Conservation (phyloP, 139 green algal genomes). For the Zygnema circumcarinatum region DNA sequence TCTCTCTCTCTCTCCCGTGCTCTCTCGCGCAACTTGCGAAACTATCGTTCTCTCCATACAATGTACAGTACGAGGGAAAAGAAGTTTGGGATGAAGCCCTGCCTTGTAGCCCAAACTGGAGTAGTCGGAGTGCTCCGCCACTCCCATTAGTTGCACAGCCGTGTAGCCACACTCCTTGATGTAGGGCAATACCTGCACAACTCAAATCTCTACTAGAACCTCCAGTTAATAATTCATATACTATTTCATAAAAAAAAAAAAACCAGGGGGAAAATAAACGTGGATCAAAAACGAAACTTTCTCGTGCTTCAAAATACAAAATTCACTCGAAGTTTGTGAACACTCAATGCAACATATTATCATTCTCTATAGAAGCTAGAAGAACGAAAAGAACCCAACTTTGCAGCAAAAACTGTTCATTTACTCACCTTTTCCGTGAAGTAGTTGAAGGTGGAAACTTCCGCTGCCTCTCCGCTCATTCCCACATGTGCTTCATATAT, state of each 20-base stretch:
- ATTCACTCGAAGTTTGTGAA: neutral
- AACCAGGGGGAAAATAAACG: neutral
- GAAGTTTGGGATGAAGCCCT: neutral
- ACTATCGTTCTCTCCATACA: neutral
- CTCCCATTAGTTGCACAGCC: constrained; percentile 72
- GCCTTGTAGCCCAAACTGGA: constrained; percentile 82
- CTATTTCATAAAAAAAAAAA: neutral
- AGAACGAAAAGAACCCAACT: too few relatives aligned
- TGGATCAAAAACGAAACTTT: neutral
- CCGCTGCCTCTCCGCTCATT: constrained; percentile 75
- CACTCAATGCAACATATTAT: too few relatives aligned
- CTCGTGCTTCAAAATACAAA: constrained; percentile 17
- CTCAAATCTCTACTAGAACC: too few relatives aligned
- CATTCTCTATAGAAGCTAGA: too few relatives aligned
- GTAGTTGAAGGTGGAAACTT: constrained; percentile 79
- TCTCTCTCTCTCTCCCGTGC: neutral
- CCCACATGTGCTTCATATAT: constrained; percentile 99
- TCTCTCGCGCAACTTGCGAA: neutral
- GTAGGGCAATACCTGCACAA: constrained; percentile 77
- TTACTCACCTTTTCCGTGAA: constrained; percentile 85
- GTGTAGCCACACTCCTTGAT: constrained; percentile 87
- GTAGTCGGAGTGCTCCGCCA: constrained; percentile 94
- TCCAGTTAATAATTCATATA: too few relatives aligned
- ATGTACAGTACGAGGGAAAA: neutral
- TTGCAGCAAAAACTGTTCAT: too few relatives aligned